phyloP scores from a whole-genome alignment of 768 basidiomycete genomes.

The Tephrocybe sp. region DNA sequence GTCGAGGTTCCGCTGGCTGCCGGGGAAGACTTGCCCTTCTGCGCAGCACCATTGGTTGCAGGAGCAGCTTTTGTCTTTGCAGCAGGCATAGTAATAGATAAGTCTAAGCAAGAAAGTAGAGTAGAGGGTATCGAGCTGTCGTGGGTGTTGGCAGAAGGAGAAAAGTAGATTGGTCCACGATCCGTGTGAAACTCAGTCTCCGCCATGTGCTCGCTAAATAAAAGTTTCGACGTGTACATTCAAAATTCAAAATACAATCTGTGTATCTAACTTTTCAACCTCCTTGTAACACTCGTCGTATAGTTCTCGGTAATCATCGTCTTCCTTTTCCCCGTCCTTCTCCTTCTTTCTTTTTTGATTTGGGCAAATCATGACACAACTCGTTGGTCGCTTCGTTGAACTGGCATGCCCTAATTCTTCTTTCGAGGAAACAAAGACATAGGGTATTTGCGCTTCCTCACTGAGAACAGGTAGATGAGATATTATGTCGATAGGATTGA shows the following conservation, averaged over 20 bases:
- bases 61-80: slow-evolving; percentile 54
- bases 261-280: slow-evolving; percentile 76
- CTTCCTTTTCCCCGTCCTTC: slow-evolving; percentile 57
- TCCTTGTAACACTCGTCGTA: slow-evolving; percentile 87
- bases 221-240: background rate
- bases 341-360: slow-evolving; percentile 71
- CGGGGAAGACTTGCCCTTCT: slow-evolving; percentile 41
- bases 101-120: slow-evolving; percentile 20
- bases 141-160: slow-evolving; percentile 13
- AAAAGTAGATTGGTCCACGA: slow-evolving; percentile 13
- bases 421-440: slow-evolving; percentile 86
- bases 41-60: slow-evolving; percentile 35
- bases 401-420: slow-evolving; percentile 96
- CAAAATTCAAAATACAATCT: slow-evolving; percentile 54
- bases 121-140: slow-evolving; percentile 18
- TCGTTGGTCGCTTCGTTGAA: slow-evolving; percentile 96
- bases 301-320: slow-evolving; percentile 83
- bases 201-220: slow-evolving; percentile 5
- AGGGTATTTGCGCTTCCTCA: slow-evolving; percentile 91
- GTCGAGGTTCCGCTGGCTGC: slow-evolving; percentile 41
- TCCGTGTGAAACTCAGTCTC: slow-evolving; percentile 23
- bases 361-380: slow-evolving; percentile 94
- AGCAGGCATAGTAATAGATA: slow-evolving; percentile 35
- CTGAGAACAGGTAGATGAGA: slow-evolving; percentile 93
- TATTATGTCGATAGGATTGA: slow-evolving; percentile 97